Base-by-base conservation (phyloP, 352 stramenopile genomes). In the Phytophthora cryptogea region DNA sequence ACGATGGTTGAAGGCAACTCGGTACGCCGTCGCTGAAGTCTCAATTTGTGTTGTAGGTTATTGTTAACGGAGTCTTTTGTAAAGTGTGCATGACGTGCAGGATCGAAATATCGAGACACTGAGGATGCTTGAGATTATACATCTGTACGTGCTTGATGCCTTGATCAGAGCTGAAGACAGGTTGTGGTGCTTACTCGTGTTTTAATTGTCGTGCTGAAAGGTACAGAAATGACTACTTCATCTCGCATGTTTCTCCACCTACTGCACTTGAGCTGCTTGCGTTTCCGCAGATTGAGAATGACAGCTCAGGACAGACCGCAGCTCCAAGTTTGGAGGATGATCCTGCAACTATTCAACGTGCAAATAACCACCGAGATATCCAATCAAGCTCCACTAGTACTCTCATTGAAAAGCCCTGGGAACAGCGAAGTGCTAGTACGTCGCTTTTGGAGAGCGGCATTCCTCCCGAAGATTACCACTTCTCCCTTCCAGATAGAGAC, bases 51-150 rank as follows among this genome's bases (percentile, higher is more conserved):
- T 33, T 5, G 30, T 55, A 14, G 9, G n/a, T 20, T 2, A 50
- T 41, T 33, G 2, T 33, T 70, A 10, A 53, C 48, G 36, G 8
- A 28, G 16, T 37, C 26, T 27, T 9, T 30, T 56, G 26, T 44
- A 10, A 44, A 88, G 76, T 44, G 31, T 88, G 39, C 45, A 45
- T 23, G 58, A 86, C 49, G 37, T 80, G 3, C 65, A 76, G 3
- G 77, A 90, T 56, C 68, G 51, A 45, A 90, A 90, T 39, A 59
- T 71, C 10, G 81, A 90, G 68, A 83, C 67, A 13, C 66, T 90
- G 20, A 72, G 70, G 13, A 76, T 88, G 63, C 73, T 90, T 32
- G 74, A 90, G 43, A 74, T 75, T 36, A 59, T 90, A 32, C 60
- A 79, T 13, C 37, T 88, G 81, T 90, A 74, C 9, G 76, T 68